Base-by-base conservation (phyloP, 2,329 filamentous ascomycete species). In the Hypoxylon sp. region DNA sequence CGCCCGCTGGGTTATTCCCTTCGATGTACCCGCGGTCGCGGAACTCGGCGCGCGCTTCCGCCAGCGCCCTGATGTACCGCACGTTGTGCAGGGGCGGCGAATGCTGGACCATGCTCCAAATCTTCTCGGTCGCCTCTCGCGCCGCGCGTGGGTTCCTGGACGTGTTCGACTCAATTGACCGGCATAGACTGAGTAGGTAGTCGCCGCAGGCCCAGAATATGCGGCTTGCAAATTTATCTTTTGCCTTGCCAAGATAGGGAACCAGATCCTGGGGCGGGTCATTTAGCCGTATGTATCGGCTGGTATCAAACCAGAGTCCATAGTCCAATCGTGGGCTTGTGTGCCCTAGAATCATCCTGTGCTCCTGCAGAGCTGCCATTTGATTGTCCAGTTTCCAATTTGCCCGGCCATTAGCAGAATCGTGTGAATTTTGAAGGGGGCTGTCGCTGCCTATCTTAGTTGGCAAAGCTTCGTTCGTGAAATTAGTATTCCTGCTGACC, bases 191-290 rank as follows among this genome's bases (percentile, higher is more conserved):
- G 32, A 68, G 56, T 22, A 70, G 46, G 50, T 72, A 68, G 30
- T 75, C 68, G 4, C 67, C 60, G 32, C 72, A 70, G 13, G 67
- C 62, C 72, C 70, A 74, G 52, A 72, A 74, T 6, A 75, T 50
- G 26, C 64, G 69, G 0, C 72, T 72, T 0, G 68, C 68, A 41
- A 75, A 71, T 0, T 71, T 75, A 20, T 64, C 64, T 32, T 56
- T 67, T 8, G 67, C 70, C n/a, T 54, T 53, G 6, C 74, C 72
- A 0, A 74, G 57, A 55, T 70, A 74, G 2, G 72, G 72, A 8
- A 72, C 37, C 2, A 74, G 68, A 22, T 67, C 64, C 2, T 26
- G 37, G 4, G 68, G 67, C 2, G 72, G 69, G 19, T 62, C 24
- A 15, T 56, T 54, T 19, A 68, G 60, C 5, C 58, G 61, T 19